Evolutionary conservation across 805 yeast species (phyloP).

Genomic region (Pichia exigua): DNA sequence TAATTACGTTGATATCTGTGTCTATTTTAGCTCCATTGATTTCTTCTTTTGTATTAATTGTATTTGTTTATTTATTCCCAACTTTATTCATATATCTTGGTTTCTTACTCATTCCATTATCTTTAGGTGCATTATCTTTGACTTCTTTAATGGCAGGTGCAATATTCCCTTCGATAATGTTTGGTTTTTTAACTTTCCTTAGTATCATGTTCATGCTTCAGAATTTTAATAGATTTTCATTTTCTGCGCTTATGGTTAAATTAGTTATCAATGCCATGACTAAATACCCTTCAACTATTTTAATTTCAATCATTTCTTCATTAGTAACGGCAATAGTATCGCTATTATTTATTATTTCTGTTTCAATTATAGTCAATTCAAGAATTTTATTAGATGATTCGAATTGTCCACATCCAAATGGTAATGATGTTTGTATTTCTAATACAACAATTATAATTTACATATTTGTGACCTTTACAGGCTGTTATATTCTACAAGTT

Average conservation of each 20-base stretch:
- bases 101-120: slow-evolving; percentile 16
- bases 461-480: slow-evolving; percentile 71
- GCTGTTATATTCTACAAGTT: slow-evolving; percentile 77
- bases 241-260: slow-evolving; percentile 23
- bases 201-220: slow-evolving; percentile 19
- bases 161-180: slow-evolving; percentile 13
- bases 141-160: slow-evolving; percentile 16
- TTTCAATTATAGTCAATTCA: slow-evolving; percentile 39
- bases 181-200: slow-evolving; percentile 16
- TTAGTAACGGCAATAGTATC: slow-evolving; percentile 48
- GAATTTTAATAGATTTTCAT: slow-evolving; percentile 22
- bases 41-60: slow-evolving; percentile 16
- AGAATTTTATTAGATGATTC: slow-evolving; percentile 39
- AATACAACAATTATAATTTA: slow-evolving; percentile 24
- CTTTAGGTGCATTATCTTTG: slow-evolving; percentile 19
- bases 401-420: slow-evolving; percentile 33
- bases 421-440: slow-evolving; percentile 26
- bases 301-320: slow-evolving; percentile 35
- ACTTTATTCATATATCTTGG: slow-evolving; percentile 21
- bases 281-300: slow-evolving; percentile 58
- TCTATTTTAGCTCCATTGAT: slow-evolving; percentile 17
- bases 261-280: slow-evolving; percentile 69
- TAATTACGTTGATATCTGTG: slow-evolving; percentile 4
- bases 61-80: slow-evolving; percentile 23
- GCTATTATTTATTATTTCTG: slow-evolving; percentile 56